Percentiles rank a stretch among this genome's conserved stretches.
Evolutionary conservation across 78 protist genomes (phyloP).

Genomic region (Diacronema lutheri): DNA sequence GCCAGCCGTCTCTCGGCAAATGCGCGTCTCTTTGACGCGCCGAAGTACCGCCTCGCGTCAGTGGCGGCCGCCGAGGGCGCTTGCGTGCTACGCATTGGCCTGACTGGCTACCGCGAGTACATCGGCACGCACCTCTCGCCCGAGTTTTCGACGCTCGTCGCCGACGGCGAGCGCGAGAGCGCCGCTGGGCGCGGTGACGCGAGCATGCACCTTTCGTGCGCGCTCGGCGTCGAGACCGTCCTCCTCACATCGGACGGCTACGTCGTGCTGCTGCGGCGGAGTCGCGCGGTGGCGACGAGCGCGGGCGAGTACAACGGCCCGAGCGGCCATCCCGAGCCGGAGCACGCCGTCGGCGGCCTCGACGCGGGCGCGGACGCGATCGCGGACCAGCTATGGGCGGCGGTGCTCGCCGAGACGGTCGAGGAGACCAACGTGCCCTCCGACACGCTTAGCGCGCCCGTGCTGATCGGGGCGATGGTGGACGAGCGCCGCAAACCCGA

Average conservation of each 20-base stretch:
- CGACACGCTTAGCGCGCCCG: neutral
- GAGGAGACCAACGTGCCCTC: constrained; percentile 1
- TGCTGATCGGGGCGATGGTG: neutral
- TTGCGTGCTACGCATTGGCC: neutral
- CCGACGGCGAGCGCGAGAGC: neutral
- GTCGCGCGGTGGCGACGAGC: neutral
- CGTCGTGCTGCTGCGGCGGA: neutral
- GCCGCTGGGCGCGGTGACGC: neutral
- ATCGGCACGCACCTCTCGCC: neutral
- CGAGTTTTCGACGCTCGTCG: neutral
- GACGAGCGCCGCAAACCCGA: constrained; percentile 17
- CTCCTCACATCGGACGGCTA: constrained; percentile 2
- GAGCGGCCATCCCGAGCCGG: constrained; percentile 29
- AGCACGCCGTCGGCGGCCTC: neutral
- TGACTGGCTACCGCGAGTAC: neutral
- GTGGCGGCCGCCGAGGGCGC: too few relatives aligned
- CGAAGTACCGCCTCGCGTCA: too few relatives aligned
- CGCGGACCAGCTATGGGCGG: neutral
- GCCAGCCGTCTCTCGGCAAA: too few relatives aligned
- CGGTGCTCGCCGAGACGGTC: neutral
- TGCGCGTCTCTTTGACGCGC: too few relatives aligned
- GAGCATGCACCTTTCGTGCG: neutral
- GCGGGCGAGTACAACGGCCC: constrained; percentile 9
- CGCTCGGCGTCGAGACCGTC: constrained; percentile 28
- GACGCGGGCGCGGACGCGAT: neutral